Evolutionary conservation across 345 rosid genomes (phyloP).

Genomic region (Toxicodendron radicans): DNA sequence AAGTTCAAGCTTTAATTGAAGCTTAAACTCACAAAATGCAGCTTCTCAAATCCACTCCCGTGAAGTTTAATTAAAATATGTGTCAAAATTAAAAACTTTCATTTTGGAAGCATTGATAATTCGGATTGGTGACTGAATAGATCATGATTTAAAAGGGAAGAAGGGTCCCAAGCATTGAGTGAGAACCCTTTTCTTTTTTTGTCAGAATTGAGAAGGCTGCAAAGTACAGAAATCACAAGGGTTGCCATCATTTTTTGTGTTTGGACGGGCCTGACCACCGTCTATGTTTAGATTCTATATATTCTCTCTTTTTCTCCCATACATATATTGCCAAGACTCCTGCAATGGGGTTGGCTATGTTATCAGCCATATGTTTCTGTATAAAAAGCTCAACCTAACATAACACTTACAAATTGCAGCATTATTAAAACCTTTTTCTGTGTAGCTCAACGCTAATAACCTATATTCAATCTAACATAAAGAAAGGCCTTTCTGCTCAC

Average conservation of each 20-base stretch:
- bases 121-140: too few relatives aligned
- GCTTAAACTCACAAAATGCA: background rate
- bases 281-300: background rate
- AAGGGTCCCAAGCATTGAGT: background rate
- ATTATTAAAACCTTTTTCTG: background rate
- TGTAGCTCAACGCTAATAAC: background rate
- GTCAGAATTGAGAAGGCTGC: too few relatives aligned
- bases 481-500: too few relatives aligned
- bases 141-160: background rate
- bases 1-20: background rate
- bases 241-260: constrained; percentile 1
- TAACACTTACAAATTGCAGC: background rate
- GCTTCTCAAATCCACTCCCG: background rate
- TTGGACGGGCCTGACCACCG: background rate
- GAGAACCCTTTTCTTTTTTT: too few relatives aligned
- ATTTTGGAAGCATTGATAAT: too few relatives aligned
- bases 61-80: background rate
- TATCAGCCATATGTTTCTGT: background rate
- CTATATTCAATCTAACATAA: background rate
- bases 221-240: background rate
- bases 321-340: background rate
- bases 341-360: background rate
- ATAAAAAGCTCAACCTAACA: background rate
- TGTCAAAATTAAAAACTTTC: too few relatives aligned
- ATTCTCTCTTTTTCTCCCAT: background rate